phyloP scores from a whole-genome alignment of 306 rosid genomes.

The Rubus parviflorus region DNA sequence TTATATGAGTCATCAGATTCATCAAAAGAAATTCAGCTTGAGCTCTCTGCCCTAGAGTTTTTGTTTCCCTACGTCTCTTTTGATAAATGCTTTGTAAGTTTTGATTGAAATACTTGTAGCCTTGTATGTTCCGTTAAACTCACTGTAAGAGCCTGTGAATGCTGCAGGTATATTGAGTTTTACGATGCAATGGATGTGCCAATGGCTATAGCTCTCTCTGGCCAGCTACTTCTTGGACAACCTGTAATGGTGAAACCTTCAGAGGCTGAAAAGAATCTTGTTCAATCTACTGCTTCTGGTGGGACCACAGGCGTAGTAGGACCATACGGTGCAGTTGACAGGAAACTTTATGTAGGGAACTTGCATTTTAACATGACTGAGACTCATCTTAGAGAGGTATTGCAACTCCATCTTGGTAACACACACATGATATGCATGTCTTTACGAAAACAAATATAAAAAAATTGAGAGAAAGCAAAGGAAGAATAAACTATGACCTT shows the following conservation, averaged over 20 bases:
- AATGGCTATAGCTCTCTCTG: constrained; percentile 98
- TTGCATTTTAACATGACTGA: constrained; percentile 99
- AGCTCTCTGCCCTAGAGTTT: constrained; percentile 87
- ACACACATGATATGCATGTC: background rate
- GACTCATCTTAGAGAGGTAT: constrained; percentile 89
- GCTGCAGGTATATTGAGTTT: constrained; percentile 97
- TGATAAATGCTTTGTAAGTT: constrained; percentile 82
- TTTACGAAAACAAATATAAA: background rate
- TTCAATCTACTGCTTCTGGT: constrained; percentile 72
- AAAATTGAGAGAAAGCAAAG: background rate
- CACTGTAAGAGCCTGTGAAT: constrained; percentile 47
- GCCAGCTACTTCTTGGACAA: constrained; percentile 91
- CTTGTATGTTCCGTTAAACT: constrained; percentile 43
- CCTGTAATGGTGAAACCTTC: constrained; percentile 99
- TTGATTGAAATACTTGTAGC: constrained; percentile 38
- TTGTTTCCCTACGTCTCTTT: constrained; percentile 76
- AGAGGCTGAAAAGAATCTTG: constrained; percentile 98
- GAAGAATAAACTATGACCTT: no score
- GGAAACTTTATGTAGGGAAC: constrained; percentile 94
- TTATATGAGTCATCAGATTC: constrained; percentile 72
- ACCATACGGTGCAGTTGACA: constrained; percentile 92
- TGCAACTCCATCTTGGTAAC: background rate
- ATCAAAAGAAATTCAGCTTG: constrained; percentile 85
- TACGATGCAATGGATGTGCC: constrained; percentile 99
- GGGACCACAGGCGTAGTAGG: constrained; percentile 74